Base-by-base conservation (phyloP, 257 asterid genomes). In the Leptodermis oblonga region DNA sequence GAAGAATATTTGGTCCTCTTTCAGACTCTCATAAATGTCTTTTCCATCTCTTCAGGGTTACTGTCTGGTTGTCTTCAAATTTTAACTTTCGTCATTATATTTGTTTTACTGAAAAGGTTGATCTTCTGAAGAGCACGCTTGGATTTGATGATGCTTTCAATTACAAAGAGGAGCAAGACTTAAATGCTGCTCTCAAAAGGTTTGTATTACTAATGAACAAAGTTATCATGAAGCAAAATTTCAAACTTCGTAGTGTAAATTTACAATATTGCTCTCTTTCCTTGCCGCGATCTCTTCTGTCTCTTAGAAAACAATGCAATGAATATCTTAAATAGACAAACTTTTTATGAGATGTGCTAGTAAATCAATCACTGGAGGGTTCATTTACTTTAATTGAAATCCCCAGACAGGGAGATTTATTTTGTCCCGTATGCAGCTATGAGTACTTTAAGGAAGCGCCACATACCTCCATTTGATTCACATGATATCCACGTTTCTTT, bases 141-240 rank as follows among this genome's bases (percentile, higher is more conserved):
- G 71, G 79, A 17, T 80, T 69, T 39, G 81, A 80, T 6, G 79
- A 59, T 12, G 81, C 79, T 58, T 80, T 80, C 53, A 76, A 80
- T 48, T 80, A 80, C 43, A 80, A 76, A 54, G 83, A 72, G 58
- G 84, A 72, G 70, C 74, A 18, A 0, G 72, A 76, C 34, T 65
- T 73, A 17, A 31, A 7, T 54, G 67, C 72, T 26, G 49, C 81
- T 53, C 36, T 80, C 25, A 73, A 73, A 65, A 69, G 73, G 83
- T 79, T 28, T 49, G 79, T 67, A 9, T 8, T 9, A 1, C 22
- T 2, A n/a, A n/a, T n/a, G n/a, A 12, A 36, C 8, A 33, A 4
- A 37, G 26, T 28, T 54, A 60, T 5, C 48, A 51, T 51, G 28
- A 48, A 1, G 46, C 18, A 10, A 43, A 43, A 0, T 43, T 13